A percentile compares a stretch with the other conserved stretches of the same genome.
These are phyloP conservation scores for Mytilinidion resinicola DNA, from an alignment of 495 filamentous ascomycete genomes.

Conservation along the genomic window DNA sequence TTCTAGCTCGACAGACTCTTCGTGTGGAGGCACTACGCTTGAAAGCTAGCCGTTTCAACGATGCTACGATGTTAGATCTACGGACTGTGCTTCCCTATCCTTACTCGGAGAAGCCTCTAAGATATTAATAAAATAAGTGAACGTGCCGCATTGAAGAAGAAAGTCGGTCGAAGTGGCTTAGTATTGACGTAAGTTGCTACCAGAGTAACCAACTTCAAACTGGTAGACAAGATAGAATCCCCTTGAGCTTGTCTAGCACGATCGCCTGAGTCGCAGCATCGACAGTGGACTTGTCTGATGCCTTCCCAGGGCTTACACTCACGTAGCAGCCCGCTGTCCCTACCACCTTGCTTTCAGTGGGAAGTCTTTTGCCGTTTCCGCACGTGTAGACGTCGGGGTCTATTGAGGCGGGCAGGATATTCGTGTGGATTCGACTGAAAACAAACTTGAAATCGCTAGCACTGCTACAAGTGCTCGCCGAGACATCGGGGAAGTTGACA, in stretches of 20 bases:
- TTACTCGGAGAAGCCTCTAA: too few species aligned
- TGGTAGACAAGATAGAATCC: constrained; percentile 46
- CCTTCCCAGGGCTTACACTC: constrained; percentile 57
- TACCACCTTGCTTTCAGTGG: constrained; percentile 50
- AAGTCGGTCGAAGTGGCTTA: too few species aligned
- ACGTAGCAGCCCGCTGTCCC: constrained; percentile 49
- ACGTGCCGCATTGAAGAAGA: too few species aligned
- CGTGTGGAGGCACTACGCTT: too few species aligned
- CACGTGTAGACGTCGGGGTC: constrained; percentile 50
- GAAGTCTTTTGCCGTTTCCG: constrained; percentile 45
- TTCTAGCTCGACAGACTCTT: too few species aligned
- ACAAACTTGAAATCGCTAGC: constrained; percentile 53
- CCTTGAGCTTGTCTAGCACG: constrained; percentile 49
- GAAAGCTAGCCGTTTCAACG: too few species aligned
- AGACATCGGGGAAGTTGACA: constrained; percentile 56
- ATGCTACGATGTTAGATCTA: too few species aligned
- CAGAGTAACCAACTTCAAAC: too few species aligned
- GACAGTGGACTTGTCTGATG: constrained; percentile 52
- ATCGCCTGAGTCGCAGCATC: constrained; percentile 48
- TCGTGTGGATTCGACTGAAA: constrained; percentile 51
- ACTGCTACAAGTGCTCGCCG: constrained; percentile 40
- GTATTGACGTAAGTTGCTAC: too few species aligned
- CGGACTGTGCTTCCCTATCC: too few species aligned
- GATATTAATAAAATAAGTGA: too few species aligned
- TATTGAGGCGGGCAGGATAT: constrained; percentile 40